A percentile compares a stretch with the other conserved stretches of the same genome.
Evolutionary conservation across 2,329 filamentous ascomycete genomes (phyloP).

Genomic region (Ascochyta viciae-villosae): DNA sequence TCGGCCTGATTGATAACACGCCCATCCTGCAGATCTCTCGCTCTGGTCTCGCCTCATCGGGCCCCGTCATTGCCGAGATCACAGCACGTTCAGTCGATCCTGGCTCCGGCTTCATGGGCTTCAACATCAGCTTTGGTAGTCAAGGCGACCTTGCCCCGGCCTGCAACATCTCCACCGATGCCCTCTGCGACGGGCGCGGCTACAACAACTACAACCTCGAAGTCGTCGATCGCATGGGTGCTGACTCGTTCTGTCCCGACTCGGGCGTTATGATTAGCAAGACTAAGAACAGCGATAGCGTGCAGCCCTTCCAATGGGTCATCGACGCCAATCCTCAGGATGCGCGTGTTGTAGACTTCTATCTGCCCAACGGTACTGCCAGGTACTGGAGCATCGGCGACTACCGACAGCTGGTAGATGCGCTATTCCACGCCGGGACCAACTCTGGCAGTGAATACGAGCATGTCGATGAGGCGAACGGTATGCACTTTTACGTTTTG

Average conservation of each 20-base stretch:
- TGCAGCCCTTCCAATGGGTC: constrained; percentile 61
- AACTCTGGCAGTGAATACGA: constrained; percentile 60
- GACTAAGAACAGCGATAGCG: constrained; percentile 54
- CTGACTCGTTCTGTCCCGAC: constrained; percentile 61
- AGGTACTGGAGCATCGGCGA: constrained; percentile 60
- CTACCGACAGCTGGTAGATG: constrained; percentile 62
- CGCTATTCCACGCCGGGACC: constrained; percentile 63
- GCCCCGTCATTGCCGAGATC: constrained; percentile 55
- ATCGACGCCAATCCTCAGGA: constrained; percentile 64
- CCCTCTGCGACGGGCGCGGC: constrained; percentile 59
- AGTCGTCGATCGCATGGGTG: constrained; percentile 62
- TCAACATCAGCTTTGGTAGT: constrained; percentile 56
- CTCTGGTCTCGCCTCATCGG: constrained; percentile 52
- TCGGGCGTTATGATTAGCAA: constrained; percentile 63
- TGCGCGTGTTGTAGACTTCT: constrained; percentile 59
- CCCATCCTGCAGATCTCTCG: constrained; percentile 57
- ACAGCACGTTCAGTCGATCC: constrained; percentile 58
- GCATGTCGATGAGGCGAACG: constrained; percentile 56
- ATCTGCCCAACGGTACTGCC: constrained; percentile 57
- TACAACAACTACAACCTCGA: constrained; percentile 62
- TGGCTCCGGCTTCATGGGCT: constrained; percentile 52
- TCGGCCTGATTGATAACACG: constrained; percentile 56
- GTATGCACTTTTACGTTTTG: constrained; percentile 60
- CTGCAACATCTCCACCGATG: constrained; percentile 53
- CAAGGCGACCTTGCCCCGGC: constrained; percentile 53